A percentile compares a stretch with the other conserved stretches of the same genome.
Evolutionary conservation across 345 rosid genomes (phyloP).

Genomic region (Citrus inodora): DNA sequence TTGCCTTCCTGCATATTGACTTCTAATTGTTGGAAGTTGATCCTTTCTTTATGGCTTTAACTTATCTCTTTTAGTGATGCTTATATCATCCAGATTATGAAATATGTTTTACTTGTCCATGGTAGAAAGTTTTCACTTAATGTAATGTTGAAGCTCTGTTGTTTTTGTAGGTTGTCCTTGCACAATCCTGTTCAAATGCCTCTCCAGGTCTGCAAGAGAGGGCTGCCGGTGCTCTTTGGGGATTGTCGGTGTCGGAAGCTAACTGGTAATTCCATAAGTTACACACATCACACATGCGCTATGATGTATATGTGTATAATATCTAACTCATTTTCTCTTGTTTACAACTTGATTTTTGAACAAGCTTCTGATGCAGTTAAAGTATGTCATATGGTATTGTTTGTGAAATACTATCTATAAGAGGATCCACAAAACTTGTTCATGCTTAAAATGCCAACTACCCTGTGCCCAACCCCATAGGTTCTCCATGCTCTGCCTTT

Average conservation of each 20-base stretch:
- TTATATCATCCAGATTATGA: not conserved
- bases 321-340: not conserved
- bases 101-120: not conserved
- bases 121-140: conserved; percentile 6
- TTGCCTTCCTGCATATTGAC: not conserved
- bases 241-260: conserved; percentile 90
- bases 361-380: not conserved
- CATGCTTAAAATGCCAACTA: not conserved
- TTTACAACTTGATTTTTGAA: not conserved
- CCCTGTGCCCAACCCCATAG: not conserved
- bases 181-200: conserved; percentile 79
- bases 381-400: not conserved
- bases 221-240: conserved; percentile 99
- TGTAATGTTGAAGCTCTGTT: conserved; percentile 13
- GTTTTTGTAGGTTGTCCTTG: conserved; percentile 68
- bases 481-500: not conserved
- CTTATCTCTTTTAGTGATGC: not conserved
- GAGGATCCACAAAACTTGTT: not conserved
- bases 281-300: not conserved
- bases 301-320: not conserved
- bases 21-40: not conserved
- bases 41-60: not conserved
- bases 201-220: conserved; percentile 96
- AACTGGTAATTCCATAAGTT: conserved; percentile 49
- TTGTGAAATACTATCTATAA: not conserved